Evolutionary conservation across 2,329 filamentous ascomycete genomes (phyloP).

Genomic region (Sporothrix schenckii): DNA sequence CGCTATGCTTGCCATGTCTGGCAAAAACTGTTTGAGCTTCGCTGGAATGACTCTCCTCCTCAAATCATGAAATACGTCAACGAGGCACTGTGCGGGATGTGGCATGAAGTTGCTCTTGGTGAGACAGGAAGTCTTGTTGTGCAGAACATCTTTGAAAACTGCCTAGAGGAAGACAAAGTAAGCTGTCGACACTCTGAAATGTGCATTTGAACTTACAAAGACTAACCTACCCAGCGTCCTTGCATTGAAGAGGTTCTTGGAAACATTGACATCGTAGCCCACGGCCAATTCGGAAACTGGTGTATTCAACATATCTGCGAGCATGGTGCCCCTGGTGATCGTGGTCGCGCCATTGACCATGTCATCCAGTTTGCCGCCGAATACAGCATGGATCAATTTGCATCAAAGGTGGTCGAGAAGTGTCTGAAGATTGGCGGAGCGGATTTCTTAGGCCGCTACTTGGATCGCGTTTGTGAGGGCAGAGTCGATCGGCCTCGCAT

Average conservation of each 20-base stretch:
- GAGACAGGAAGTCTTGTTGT: slow-evolving; percentile 98
- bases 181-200: slow-evolving; percentile 35
- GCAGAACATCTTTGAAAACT: slow-evolving; percentile 99
- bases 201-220: slow-evolving; percentile 20
- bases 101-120: slow-evolving; percentile 95
- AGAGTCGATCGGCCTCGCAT: slow-evolving; percentile 90
- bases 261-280: slow-evolving; percentile 94
- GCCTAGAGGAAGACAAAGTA: slow-evolving; percentile 97
- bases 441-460: slow-evolving; percentile 89
- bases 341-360: slow-evolving; percentile 90
- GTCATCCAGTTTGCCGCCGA: slow-evolving; percentile 91
- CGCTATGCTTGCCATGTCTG: slow-evolving; percentile 98
- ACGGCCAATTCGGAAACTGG: slow-evolving; percentile 99
- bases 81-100: slow-evolving; percentile 91
- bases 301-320: slow-evolving; percentile 99
- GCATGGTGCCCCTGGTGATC: slow-evolving; percentile 87
- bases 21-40: slow-evolving; percentile 98
- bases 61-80: slow-evolving; percentile 99
- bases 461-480: slow-evolving; percentile 91
- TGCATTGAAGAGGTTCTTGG: slow-evolving; percentile 95
- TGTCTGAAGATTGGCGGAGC: slow-evolving; percentile 93
- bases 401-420: slow-evolving; percentile 98
- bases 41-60: slow-evolving; percentile 91
- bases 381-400: slow-evolving; percentile 99
- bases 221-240: slow-evolving; percentile 66